phyloP scores from a whole-genome alignment of 768 basidiomycete genomes.

The Tulasnella sp. region DNA sequence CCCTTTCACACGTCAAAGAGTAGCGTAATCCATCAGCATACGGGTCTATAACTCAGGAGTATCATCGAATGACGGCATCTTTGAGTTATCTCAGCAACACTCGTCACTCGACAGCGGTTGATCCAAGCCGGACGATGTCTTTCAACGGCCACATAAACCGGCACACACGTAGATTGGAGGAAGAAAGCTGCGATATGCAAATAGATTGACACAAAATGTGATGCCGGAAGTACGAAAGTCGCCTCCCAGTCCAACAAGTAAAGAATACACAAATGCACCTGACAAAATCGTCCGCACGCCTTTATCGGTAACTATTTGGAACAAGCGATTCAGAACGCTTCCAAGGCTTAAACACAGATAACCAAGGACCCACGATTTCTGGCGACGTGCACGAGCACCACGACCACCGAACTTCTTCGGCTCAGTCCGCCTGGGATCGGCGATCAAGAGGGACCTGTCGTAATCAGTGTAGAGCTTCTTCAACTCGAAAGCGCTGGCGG shows the following conservation, averaged over 20 bases:
- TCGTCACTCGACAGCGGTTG: neutral
- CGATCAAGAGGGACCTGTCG: slow-evolving; percentile 81
- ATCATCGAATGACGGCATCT: too few relatives aligned
- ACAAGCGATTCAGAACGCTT: neutral
- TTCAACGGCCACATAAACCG: neutral
- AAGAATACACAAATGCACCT: neutral
- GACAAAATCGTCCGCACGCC: neutral
- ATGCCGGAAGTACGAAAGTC: neutral
- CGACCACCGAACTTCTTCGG: slow-evolving; percentile 99
- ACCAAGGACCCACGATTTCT: slow-evolving; percentile 63
- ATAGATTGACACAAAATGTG: neutral
- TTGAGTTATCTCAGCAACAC: neutral
- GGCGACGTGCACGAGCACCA: slow-evolving; percentile 96
- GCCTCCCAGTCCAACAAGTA: neutral
- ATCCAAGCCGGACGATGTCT: neutral
- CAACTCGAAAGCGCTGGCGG: slow-evolving; percentile 90
- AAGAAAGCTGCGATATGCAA: neutral
- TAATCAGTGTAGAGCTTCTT: slow-evolving; percentile 97
- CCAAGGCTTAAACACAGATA: neutral
- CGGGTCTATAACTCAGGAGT: too few relatives aligned
- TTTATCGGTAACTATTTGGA: neutral
- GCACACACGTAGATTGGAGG: neutral
- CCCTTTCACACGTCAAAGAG: too few relatives aligned
- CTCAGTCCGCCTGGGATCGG: slow-evolving; percentile 95
- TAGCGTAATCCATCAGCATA: too few relatives aligned